Percentiles rank a stretch among this genome's conserved stretches.
Evolutionary conservation across 495 filamentous ascomycete species (phyloP).

Genomic region (Lophiostoma macrostomum): DNA sequence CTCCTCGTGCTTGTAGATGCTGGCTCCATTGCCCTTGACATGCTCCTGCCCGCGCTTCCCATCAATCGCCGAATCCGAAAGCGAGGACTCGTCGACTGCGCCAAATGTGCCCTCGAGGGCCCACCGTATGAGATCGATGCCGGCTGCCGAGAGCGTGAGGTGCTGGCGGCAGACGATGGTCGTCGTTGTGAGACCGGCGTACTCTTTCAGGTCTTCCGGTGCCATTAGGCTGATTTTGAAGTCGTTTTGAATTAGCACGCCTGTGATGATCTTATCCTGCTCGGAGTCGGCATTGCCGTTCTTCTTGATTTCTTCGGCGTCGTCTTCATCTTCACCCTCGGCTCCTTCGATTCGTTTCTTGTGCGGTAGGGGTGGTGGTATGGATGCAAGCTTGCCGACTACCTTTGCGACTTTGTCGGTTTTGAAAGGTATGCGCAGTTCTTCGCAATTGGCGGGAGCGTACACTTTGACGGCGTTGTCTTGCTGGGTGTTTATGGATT

Average conservation of each 20-base stretch:
- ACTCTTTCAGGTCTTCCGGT: constrained; percentile 90
- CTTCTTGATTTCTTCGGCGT: constrained; percentile 29
- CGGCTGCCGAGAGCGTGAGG: constrained; percentile 78
- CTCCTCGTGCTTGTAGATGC: constrained; percentile 52
- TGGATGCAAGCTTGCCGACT: constrained; percentile 84
- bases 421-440: constrained; percentile 90
- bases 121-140: constrained; percentile 89
- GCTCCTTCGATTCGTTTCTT: constrained; percentile 1
- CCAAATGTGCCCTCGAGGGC: constrained; percentile 92
- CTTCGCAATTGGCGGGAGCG: constrained; percentile 90
- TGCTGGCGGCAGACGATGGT: constrained; percentile 88
- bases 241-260: constrained; percentile 93
- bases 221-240: constrained; percentile 97
- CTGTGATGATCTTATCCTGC: constrained; percentile 64
- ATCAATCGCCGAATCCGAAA: constrained; percentile 46
- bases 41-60: constrained; percentile 40
- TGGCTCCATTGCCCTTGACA: constrained; percentile 47
- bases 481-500: constrained; percentile 84
- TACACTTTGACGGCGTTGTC: constrained; percentile 80
- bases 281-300: constrained; percentile 44
- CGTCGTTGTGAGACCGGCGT: constrained; percentile 90
- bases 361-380: constrained; percentile 57
- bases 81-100: constrained; percentile 64
- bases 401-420: constrained; percentile 96
- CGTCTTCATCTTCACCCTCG: background rate